Conservation (phyloP, 768 basidiomycete species). For the Guyanaporus albipodus region DNA sequence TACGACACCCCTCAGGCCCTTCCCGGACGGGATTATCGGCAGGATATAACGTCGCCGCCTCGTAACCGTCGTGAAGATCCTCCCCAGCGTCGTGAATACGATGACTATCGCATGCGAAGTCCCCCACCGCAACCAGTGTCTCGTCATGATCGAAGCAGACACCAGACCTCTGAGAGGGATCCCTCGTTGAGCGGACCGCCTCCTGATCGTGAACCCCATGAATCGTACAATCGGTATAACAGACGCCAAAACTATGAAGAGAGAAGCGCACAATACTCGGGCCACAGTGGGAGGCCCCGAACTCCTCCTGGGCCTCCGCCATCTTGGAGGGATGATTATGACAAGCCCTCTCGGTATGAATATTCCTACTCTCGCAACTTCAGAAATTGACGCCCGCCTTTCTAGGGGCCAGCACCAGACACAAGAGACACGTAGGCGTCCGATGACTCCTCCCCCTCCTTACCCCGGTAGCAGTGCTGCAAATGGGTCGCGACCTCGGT, state of each 20-base stretch:
- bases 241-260: conserved; percentile 45
- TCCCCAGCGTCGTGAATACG: conserved; percentile 56
- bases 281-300: conserved; percentile 45
- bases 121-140: conserved; percentile 43
- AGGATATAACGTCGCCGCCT: conserved; percentile 58
- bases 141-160: conserved; percentile 48
- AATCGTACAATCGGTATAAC: conserved; percentile 61
- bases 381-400: neutral
- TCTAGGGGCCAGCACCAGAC: conserved; percentile 15
- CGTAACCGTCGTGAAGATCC: conserved; percentile 66
- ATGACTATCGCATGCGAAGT: conserved; percentile 64
- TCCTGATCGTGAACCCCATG: conserved; percentile 43
- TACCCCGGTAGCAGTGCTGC: conserved; percentile 44
- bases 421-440: conserved; percentile 43
- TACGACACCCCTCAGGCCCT: conserved; percentile 46
- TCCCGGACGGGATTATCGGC: conserved; percentile 52
- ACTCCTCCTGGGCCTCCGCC: conserved; percentile 55
- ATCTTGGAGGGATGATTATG: conserved; percentile 59
- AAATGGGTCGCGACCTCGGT: conserved; percentile 44
- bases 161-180: conserved; percentile 36
- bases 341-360: conserved; percentile 56
- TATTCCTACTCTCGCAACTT: neutral
- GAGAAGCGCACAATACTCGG: conserved; percentile 40
- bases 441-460: conserved; percentile 50
- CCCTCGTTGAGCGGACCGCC: conserved; percentile 42